Evolutionary conservation across 345 rosid genomes (phyloP).

Genomic region (Trapa bicornis): DNA sequence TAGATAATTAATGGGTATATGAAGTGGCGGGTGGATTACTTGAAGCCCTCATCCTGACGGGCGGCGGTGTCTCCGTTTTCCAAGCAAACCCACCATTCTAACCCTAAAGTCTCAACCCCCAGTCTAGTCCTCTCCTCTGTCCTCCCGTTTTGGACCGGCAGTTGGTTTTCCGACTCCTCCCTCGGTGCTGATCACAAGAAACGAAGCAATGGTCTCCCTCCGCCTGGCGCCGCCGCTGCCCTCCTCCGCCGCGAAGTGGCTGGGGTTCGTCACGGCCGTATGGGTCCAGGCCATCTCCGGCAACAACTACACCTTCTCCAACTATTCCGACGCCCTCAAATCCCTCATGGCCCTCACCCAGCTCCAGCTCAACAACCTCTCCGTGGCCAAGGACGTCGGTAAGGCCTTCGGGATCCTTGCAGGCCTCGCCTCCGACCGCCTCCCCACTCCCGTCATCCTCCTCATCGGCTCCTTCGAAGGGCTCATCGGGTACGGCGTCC

Average conservation of each 20-base stretch:
- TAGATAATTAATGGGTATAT: too few species aligned
- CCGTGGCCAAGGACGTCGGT: conserved; percentile 87
- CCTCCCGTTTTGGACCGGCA: neutral
- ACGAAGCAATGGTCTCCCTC: neutral
- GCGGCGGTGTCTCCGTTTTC: neutral
- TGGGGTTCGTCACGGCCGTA: conserved; percentile 85
- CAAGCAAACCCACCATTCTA: conserved; percentile 6
- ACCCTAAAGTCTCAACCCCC: neutral
- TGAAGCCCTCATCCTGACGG: neutral
- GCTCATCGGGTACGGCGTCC: conserved; percentile 71
- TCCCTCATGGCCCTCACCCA: conserved; percentile 79
- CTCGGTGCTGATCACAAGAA: neutral
- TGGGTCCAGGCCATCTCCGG: conserved; percentile 94
- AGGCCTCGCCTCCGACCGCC: conserved; percentile 76
- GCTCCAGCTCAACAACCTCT: conserved; percentile 65
- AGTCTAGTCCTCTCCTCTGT: neutral
- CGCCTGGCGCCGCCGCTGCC: neutral
- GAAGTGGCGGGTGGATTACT: neutral
- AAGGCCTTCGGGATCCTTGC: conserved; percentile 93
- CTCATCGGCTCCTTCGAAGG: conserved; percentile 85
- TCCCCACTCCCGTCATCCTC: conserved; percentile 51
- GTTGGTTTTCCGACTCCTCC: neutral
- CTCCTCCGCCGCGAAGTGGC: conserved; percentile 38
- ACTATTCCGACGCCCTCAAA: conserved; percentile 83
- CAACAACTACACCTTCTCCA: conserved; percentile 89